These are phyloP conservation scores for Agrocybe pediades DNA, from an alignment of 768 basidiomycete genomes.

Conservation along the genomic window DNA sequence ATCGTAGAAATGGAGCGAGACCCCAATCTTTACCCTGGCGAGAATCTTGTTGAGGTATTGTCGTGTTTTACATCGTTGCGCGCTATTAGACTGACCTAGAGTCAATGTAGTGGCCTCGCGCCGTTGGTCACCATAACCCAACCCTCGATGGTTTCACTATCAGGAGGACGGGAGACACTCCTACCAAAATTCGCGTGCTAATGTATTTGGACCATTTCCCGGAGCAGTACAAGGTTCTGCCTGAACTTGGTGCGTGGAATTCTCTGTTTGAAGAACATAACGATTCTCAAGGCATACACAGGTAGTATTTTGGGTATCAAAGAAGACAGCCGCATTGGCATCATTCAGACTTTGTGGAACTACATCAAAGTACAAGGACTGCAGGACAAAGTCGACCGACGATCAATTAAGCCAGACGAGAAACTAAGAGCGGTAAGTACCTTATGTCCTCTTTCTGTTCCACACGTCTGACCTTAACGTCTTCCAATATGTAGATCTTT, in stretches of 20 bases:
- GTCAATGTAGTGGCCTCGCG: constrained; percentile 60
- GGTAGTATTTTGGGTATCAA: constrained; percentile 74
- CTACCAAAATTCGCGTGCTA: constrained; percentile 80
- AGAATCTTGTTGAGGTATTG: constrained; percentile 85
- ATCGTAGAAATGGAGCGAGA: constrained; percentile 89
- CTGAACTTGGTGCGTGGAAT: constrained; percentile 64
- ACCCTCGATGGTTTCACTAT: constrained; percentile 87
- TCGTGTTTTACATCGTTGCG: neutral
- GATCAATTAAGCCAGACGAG: constrained; percentile 70
- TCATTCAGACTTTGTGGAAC: constrained; percentile 87
- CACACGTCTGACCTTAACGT: neutral
- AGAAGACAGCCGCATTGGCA: constrained; percentile 81
- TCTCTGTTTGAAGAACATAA: neutral
- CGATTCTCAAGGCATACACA: constrained; percentile 23
- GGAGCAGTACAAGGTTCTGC: constrained; percentile 78
- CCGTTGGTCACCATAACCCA: constrained; percentile 55
- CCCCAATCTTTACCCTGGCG: constrained; percentile 75
- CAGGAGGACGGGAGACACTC: constrained; percentile 75
- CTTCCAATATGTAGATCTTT: constrained; percentile 55
- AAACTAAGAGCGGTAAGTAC: constrained; percentile 60
- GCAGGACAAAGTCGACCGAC: constrained; percentile 81
- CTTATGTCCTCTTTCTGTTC: neutral
- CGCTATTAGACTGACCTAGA: neutral
- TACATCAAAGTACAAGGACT: constrained; percentile 85
- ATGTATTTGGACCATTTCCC: constrained; percentile 86